These are phyloP conservation scores for Asterophora parasitica DNA, from an alignment of 768 basidiomycete species.

Conservation along the genomic window DNA sequence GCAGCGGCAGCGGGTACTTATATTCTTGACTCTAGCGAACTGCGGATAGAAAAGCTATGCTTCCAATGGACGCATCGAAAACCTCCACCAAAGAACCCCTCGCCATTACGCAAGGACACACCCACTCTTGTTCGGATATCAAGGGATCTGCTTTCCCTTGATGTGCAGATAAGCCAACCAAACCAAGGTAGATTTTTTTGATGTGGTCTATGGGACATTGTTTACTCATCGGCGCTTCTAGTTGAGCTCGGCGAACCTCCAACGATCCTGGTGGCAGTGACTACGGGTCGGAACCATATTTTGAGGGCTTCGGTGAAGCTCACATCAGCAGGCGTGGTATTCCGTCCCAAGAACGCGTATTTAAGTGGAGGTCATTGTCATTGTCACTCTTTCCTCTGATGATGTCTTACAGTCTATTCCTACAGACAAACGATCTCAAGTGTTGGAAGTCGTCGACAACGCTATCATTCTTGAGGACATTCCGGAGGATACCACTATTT, in stretches of 20 bases:
- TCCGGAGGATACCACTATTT: slow-evolving; percentile 38
- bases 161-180: slow-evolving; percentile 61
- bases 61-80: slow-evolving; percentile 61
- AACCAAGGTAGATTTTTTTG: slow-evolving; percentile 30
- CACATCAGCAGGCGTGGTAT: slow-evolving; percentile 47
- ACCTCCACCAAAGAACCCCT: slow-evolving; percentile 21
- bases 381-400: neutral
- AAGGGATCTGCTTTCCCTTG: slow-evolving; percentile 55
- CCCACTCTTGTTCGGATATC: slow-evolving; percentile 57
- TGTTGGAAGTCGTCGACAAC: slow-evolving; percentile 36
- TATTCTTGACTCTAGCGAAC: slow-evolving; percentile 61
- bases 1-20: slow-evolving; percentile 68
- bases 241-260: slow-evolving; percentile 64
- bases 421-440: slow-evolving; percentile 14
- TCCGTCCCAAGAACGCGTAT: slow-evolving; percentile 40
- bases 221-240: slow-evolving; percentile 19
- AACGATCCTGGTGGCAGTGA: slow-evolving; percentile 50
- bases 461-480: slow-evolving; percentile 45
- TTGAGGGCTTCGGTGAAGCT: slow-evolving; percentile 49
- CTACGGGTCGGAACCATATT: slow-evolving; percentile 67
- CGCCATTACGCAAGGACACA: slow-evolving; percentile 23
- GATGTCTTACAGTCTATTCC: neutral
- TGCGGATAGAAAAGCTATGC: slow-evolving; percentile 56
- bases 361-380: slow-evolving; percentile 32
- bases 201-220: neutral